Evolutionary conservation across 164 flowering plant genomes (phyloP), one percentile per base, ranked within the genome.

Genomic region (Macadamia tetraphylla): DNA sequence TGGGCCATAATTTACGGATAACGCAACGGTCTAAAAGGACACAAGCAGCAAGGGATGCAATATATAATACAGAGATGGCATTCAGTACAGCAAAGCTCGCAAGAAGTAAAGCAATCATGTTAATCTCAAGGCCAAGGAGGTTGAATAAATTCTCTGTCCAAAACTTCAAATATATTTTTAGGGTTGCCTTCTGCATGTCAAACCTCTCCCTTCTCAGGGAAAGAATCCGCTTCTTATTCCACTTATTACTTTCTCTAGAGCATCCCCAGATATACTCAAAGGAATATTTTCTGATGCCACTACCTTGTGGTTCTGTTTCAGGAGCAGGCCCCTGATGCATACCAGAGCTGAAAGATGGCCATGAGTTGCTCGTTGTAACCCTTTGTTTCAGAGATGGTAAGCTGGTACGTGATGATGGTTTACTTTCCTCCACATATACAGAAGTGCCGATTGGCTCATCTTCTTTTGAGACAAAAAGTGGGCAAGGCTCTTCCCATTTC

Each of bases 101-200:
- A 60, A 95, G 83, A 70, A 95, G 92, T 77, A 95, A 77, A 2
- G 81, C 86, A 66, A 95, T 84, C 99, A 95, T 95, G 81, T 82
- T 95, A 23, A 95, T 88, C 88, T 95, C 98, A 48, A 95, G 97
- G 64, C 99, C 98, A 74, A 86, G 88, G 63, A 89, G 92, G 65
- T 85, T 92, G 79, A 87, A 95, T 82, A 86, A 67, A 77, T 95
- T 92, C 74, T 95, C 98, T 42, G 86, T 74, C 98, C 99, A 89
- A 81, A 87, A 92, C 73, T 85, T 92, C 82, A 91, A 43, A 72
- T 86, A 91, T 18, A 88, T 70, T 75, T 85, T 88, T 15, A 92
- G 74, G 18, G 92, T 79, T 29, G 81, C 77, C 78, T 74, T 89
- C 79, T 95, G 99, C 72, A 80, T 82, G 66, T 91, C 96, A 77